These are phyloP conservation scores for Populus simonii DNA, from an alignment of 345 rosid species.

Conservation along the genomic window DNA sequence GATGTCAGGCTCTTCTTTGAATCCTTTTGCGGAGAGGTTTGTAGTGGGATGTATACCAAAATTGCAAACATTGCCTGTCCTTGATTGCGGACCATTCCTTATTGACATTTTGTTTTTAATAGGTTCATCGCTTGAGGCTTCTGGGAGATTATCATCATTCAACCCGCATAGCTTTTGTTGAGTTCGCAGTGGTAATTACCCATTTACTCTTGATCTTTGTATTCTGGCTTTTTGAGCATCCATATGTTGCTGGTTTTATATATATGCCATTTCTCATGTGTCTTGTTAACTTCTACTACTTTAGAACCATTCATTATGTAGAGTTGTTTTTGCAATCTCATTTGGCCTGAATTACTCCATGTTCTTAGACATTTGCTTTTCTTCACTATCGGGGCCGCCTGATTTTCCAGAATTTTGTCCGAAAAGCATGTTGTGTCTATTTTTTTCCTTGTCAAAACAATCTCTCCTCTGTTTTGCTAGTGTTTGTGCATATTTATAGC, in stretches of 20 bases:
- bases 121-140: conserved; percentile 94
- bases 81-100: conserved; percentile 4
- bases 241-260: background rate
- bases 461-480: background rate
- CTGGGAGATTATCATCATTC: conserved; percentile 90
- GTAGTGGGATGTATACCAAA: conserved; percentile 13
- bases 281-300: background rate
- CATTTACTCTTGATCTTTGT: background rate
- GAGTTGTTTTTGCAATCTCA: background rate
- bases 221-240: background rate
- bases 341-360: background rate
- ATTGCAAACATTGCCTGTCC: background rate
- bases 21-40: conserved; percentile 86
- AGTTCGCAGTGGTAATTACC: conserved; percentile 63
- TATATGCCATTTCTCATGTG: background rate
- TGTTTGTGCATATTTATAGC: background rate
- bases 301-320: background rate
- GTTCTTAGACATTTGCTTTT: background rate
- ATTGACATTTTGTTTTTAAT: conserved; percentile 5
- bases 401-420: background rate
- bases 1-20: conserved; percentile 84
- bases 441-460: background rate
- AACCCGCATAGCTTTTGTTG: conserved; percentile 95
- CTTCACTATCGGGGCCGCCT: background rate
- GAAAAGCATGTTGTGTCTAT: background rate